Percentiles rank a stretch among this genome's conserved stretches.
phyloP scores from a whole-genome alignment of 106 monocot genomes.

The Phalaenopsis equestris region DNA sequence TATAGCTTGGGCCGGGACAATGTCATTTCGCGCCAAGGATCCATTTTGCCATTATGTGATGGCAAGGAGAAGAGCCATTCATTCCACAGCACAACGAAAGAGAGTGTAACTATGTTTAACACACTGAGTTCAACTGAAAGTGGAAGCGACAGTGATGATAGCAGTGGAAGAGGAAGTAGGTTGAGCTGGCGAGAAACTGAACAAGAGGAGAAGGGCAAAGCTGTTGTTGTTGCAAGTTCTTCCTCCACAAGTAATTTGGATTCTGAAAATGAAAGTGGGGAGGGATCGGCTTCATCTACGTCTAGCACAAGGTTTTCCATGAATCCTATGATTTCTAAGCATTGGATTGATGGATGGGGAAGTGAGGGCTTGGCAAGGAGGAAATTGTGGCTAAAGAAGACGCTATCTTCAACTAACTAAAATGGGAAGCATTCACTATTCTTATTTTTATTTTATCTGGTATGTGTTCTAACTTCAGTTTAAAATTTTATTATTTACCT shows the following conservation, averaged over 20 bases:
- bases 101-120: conserved; percentile 58
- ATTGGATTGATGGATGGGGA: conserved; percentile 1
- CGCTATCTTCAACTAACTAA: conserved; percentile 44
- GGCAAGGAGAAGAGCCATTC: conserved; percentile 59
- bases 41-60: conserved; percentile 47
- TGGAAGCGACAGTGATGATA: conserved; percentile 12
- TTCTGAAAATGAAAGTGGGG: background rate
- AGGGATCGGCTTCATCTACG: background rate
- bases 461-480: background rate
- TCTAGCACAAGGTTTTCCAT: background rate
- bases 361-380: conserved; percentile 8
- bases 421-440: background rate
- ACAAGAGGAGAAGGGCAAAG: conserved; percentile 14
- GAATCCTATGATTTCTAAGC: conserved; percentile 10
- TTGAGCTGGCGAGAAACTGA: conserved; percentile 6
- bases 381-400: conserved; percentile 27
- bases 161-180: background rate
- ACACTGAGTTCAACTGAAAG: conserved; percentile 31
- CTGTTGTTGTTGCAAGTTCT: conserved; percentile 9
- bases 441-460: background rate
- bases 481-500: background rate
- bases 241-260: conserved; percentile 1
- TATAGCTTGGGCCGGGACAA: conserved; percentile 78
- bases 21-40: background rate
- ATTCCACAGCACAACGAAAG: conserved; percentile 40